Conservation (phyloP, 179 eudicot genomes). For the Corrigiola litoralis region DNA sequence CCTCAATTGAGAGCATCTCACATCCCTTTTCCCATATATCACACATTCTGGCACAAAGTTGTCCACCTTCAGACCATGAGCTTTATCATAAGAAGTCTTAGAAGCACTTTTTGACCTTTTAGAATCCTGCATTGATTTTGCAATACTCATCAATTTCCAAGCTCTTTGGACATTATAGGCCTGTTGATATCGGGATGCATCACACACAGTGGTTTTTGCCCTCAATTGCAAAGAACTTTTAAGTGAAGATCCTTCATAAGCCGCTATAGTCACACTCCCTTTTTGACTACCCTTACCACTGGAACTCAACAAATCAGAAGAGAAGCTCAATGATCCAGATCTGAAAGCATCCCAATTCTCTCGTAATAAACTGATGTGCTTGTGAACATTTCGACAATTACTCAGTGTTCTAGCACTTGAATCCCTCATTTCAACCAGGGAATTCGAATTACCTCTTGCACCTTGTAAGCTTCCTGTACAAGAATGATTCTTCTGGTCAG, state of each 20-base stretch:
- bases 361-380: slow-evolving; percentile 58
- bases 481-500: slow-evolving; percentile 6
- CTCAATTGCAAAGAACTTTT: slow-evolving; percentile 22
- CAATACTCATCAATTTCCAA: slow-evolving; percentile 74
- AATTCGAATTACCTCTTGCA: not conserved
- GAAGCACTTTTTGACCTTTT: slow-evolving; percentile 22
- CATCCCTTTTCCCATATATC: slow-evolving; percentile 22
- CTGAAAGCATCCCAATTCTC: slow-evolving; percentile 70
- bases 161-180: slow-evolving; percentile 59
- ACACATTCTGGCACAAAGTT: slow-evolving; percentile 15
- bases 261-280: not conserved
- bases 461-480: slow-evolving; percentile 6
- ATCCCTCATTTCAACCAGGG: slow-evolving; percentile 9
- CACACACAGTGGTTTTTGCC: slow-evolving; percentile 17
- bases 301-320: slow-evolving; percentile 21
- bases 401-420: slow-evolving; percentile 55
- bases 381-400: slow-evolving; percentile 53
- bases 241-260: slow-evolving; percentile 18
- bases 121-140: slow-evolving; percentile 42
- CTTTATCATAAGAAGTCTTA: slow-evolving; percentile 20
- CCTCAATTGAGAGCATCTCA: slow-evolving; percentile 1
- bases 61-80: slow-evolving; percentile 17
- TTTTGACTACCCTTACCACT: slow-evolving; percentile 17
- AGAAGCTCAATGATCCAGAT: slow-evolving; percentile 59
- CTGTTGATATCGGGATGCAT: slow-evolving; percentile 4